Conservation (phyloP, 2,329 filamentous ascomycete genomes). For the Ilyonectria destructans region DNA sequence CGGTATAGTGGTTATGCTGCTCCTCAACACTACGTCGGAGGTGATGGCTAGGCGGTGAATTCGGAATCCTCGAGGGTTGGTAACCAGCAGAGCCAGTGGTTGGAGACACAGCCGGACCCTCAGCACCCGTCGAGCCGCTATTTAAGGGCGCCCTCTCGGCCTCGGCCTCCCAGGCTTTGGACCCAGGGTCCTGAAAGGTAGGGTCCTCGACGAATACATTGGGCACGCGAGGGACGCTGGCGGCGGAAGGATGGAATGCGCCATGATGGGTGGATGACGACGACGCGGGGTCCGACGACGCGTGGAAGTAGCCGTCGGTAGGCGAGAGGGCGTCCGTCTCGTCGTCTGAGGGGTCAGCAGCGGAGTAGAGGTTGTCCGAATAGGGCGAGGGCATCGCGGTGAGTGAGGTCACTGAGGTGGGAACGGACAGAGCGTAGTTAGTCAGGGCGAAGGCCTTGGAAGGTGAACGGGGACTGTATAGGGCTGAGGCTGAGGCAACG, state of each 20-base stretch:
- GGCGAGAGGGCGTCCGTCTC: slow-evolving; percentile 62
- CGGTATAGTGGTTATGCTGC: slow-evolving; percentile 5
- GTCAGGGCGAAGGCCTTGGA: background rate
- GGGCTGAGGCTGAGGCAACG: slow-evolving; percentile 22
- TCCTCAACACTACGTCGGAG: slow-evolving; percentile 48
- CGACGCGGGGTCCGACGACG: slow-evolving; percentile 53
- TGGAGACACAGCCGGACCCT: slow-evolving; percentile 4
- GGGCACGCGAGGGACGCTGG: slow-evolving; percentile 62
- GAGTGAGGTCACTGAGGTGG: slow-evolving; percentile 3
- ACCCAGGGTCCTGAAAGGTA: slow-evolving; percentile 57
- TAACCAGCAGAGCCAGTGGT: background rate
- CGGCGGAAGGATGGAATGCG: slow-evolving; percentile 48
- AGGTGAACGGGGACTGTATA: slow-evolving; percentile 6
- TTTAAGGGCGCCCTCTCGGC: slow-evolving; percentile 57
- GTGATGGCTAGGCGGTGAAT: slow-evolving; percentile 29
- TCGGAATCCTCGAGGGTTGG: slow-evolving; percentile 1
- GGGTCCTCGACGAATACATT: slow-evolving; percentile 67
- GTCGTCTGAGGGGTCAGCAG: slow-evolving; percentile 55
- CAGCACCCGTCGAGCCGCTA: slow-evolving; percentile 29
- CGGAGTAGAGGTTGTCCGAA: slow-evolving; percentile 65
- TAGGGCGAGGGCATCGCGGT: slow-evolving; percentile 62
- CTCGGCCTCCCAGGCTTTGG: slow-evolving; percentile 63
- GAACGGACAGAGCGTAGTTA: background rate
- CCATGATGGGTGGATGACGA: slow-evolving; percentile 37
- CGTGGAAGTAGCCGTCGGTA: slow-evolving; percentile 68